A percentile compares a stretch with the other conserved stretches of the same genome.
These are phyloP conservation scores for Rhododendron mucronatum DNA, from an alignment of 148 eudicot species.

Conservation along the genomic window DNA sequence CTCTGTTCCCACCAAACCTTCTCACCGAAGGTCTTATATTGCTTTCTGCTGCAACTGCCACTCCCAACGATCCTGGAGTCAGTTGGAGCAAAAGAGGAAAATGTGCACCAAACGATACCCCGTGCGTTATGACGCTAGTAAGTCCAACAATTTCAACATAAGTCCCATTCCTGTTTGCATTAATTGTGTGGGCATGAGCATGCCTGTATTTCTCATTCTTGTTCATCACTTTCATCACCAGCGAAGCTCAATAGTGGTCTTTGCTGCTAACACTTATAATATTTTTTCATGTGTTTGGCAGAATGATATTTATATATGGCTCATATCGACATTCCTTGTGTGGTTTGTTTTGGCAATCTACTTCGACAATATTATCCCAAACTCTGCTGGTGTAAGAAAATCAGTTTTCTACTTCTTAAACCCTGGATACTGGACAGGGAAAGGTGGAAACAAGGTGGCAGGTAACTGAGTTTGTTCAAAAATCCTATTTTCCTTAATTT, in stretches of 20 bases:
- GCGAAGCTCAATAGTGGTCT: not conserved
- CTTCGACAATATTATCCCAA: constrained; percentile 82
- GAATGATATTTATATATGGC: constrained; percentile 64
- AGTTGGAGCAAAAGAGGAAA: constrained; percentile 53
- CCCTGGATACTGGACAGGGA: constrained; percentile 86
- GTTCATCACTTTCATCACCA: not conserved
- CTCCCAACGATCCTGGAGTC: constrained; percentile 55
- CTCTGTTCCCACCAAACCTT: constrained; percentile 65
- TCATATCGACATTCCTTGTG: constrained; percentile 39
- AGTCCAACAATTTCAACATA: not conserved
- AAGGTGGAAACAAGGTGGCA: constrained; percentile 59
- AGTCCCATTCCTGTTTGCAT: not conserved
- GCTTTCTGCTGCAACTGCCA: constrained; percentile 49
- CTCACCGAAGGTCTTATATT: constrained; percentile 52
- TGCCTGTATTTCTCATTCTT: not conserved
- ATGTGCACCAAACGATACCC: constrained; percentile 53
- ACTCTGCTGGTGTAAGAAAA: constrained; percentile 80
- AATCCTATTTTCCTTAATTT: not conserved
- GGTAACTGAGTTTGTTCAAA: constrained; percentile 36
- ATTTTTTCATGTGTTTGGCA: constrained; percentile 24
- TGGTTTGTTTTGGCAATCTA: constrained; percentile 85
- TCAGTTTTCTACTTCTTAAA: constrained; percentile 60
- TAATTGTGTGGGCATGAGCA: not conserved
- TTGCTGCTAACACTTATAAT: not conserved
- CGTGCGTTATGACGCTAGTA: constrained; percentile 61